Conservation (phyloP, 2,329 filamentous ascomycete genomes). For the Dothistroma pini region DNA sequence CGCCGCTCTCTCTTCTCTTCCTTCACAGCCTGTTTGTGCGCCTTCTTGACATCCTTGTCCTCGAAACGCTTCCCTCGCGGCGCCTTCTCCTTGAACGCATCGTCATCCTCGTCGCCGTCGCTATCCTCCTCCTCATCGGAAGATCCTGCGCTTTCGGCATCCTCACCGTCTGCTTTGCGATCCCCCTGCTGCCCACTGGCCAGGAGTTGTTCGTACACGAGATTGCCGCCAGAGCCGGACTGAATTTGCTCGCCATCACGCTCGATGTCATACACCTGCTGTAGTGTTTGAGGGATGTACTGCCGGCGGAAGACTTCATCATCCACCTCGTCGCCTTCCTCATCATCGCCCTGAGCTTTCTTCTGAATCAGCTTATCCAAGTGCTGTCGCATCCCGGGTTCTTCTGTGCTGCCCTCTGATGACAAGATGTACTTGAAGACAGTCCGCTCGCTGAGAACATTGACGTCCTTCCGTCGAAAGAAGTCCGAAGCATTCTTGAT, state of each 20-base stretch:
- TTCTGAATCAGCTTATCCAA: slow-evolving; percentile 66
- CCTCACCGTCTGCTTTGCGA: slow-evolving; percentile 21
- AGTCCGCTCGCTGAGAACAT: slow-evolving; percentile 72
- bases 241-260: slow-evolving; percentile 77
- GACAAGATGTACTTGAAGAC: slow-evolving; percentile 80
- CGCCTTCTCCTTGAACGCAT: slow-evolving; percentile 50
- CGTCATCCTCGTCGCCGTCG: slow-evolving; percentile 36
- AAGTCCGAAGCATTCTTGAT: slow-evolving; percentile 96
- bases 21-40: slow-evolving; percentile 87
- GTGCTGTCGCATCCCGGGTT: slow-evolving; percentile 57
- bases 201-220: slow-evolving; percentile 81
- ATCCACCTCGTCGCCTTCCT: slow-evolving; percentile 63
- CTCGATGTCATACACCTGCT: slow-evolving; percentile 95
- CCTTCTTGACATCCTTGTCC: slow-evolving; percentile 86
- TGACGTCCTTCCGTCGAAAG: slow-evolving; percentile 80
- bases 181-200: slow-evolving; percentile 59
- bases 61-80: slow-evolving; percentile 82
- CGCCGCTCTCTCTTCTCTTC: slow-evolving; percentile 93
- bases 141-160: slow-evolving; percentile 18
- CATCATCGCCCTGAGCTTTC: slow-evolving; percentile 48
- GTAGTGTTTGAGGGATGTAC: slow-evolving; percentile 92
- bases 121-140: slow-evolving; percentile 33
- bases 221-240: slow-evolving; percentile 67
- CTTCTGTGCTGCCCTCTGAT: slow-evolving; percentile 56
- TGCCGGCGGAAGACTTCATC: slow-evolving; percentile 93